Evolutionary conservation across 2,329 filamentous ascomycete genomes (phyloP), one percentile per base, ranked within the genome.

Genomic region (Onygena corvina): DNA sequence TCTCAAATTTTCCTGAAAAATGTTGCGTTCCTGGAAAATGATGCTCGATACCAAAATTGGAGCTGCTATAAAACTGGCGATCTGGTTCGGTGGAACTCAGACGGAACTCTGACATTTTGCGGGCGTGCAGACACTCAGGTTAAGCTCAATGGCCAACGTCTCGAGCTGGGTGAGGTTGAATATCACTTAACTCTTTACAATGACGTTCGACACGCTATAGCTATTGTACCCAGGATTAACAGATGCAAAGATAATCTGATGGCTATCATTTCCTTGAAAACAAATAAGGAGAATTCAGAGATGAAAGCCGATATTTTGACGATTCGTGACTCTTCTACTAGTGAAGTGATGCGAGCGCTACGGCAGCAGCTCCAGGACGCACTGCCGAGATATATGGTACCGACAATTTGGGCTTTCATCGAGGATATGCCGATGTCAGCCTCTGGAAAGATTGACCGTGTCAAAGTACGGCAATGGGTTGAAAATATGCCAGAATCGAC

Each of bases 211-310:
- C 64, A 71, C 51, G 65, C 63, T 2, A 61, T 72, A 42, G 69
- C 73, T 2, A 59, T 68, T 12, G 56, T 73, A 50, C 67, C 69
- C 3, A 68, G 69, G 52, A 57, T 53, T 11, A 68, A 68, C 1
- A 64, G 60, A 2, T 61, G 64, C 12, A 64, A 68, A 48, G 61
- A 67, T 50, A 68, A 66, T 14, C 63, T 73, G 7, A 46, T 47
- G 42, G 31, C 42, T 5, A 40, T 50, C 18, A 40, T 47, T 20
- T 50, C 42, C 5, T 31, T 50, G 11, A 50, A 50, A 18, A 38
- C 48, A 31, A 33, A 3, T 16, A 23, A 40, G 5, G 16, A 20
- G 8, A 9, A 11, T 20, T 21, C 14, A 2, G 7, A 3, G 20
- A 11, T 18, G 8, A 20, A n/a, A n/a, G 38, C 14, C 34, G 23